Percentiles rank a stretch among this genome's conserved stretches.
These are phyloP conservation scores for Colletotrichum chlorophyti DNA, from an alignment of 2,329 filamentous ascomycete species.

Conservation along the genomic window DNA sequence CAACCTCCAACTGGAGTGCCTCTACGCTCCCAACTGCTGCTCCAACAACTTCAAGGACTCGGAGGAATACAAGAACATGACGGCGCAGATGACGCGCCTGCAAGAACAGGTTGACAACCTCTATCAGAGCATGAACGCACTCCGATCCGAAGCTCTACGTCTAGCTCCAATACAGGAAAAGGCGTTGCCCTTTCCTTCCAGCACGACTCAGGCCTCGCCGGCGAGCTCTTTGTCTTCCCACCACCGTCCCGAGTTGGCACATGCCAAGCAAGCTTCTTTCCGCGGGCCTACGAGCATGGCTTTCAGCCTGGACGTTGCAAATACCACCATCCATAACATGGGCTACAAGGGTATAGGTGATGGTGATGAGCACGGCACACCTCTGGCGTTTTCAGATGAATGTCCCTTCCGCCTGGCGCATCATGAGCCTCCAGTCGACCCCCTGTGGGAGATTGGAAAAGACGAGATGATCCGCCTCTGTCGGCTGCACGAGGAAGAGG, in stretches of 20 bases:
- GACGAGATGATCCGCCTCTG: conserved; percentile 83
- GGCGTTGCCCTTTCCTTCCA: conserved; percentile 41
- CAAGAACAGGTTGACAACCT: conserved; percentile 87
- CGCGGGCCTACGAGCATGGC: conserved; percentile 85
- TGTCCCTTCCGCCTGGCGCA: conserved; percentile 13
- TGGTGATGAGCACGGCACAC: conserved; percentile 62
- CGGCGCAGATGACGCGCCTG: conserved; percentile 73
- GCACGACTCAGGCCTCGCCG: conserved; percentile 49
- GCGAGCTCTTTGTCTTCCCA: conserved; percentile 51
- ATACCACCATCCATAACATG: conserved; percentile 87
- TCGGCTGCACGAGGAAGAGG: conserved; percentile 84
- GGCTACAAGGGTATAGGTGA: conserved; percentile 75
- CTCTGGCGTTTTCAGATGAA: conserved; percentile 22
- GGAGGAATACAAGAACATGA: conserved; percentile 87
- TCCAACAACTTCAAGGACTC: conserved; percentile 88
- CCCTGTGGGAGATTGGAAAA: conserved; percentile 78
- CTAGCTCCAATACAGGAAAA: conserved; percentile 52
- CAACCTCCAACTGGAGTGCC: conserved; percentile 70
- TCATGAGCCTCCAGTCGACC: conserved; percentile 58
- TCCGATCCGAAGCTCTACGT: conserved; percentile 63
- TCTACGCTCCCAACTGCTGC: conserved; percentile 72
- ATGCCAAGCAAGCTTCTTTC: conserved; percentile 69
- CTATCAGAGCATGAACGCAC: conserved; percentile 72
- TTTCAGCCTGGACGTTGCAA: conserved; percentile 87
- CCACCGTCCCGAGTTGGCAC: conserved; percentile 52